These are phyloP conservation scores for Moesziomyces parantarcticus DNA, from an alignment of 1,284 basidiomycete genomes.

Conservation along the genomic window DNA sequence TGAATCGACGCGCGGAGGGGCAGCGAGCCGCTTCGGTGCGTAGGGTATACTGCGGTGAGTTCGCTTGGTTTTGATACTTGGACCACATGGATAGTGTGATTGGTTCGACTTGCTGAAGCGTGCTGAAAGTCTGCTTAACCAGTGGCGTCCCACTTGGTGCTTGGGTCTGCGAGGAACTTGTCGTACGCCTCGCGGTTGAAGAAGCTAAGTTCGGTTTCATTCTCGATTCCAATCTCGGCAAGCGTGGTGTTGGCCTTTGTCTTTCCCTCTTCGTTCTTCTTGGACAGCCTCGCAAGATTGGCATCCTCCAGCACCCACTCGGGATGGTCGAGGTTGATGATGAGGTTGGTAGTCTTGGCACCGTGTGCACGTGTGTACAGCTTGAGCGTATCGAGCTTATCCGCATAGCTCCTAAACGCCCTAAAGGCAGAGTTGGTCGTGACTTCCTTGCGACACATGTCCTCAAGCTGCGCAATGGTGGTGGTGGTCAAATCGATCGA, in stretches of 20 bases:
- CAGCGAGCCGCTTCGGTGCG: not conserved
- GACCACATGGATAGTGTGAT: too few relatives aligned
- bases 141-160: conserved; percentile 59
- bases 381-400: conserved; percentile 81
- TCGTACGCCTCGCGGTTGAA: conserved; percentile 62
- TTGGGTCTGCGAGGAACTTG: conserved; percentile 55
- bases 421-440: conserved; percentile 46
- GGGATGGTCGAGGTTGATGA: conserved; percentile 65
- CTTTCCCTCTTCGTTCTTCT: conserved; percentile 4
- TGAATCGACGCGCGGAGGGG: too few relatives aligned
- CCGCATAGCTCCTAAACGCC: conserved; percentile 51
- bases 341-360: conserved; percentile 74
- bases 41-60: not conserved
- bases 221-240: conserved; percentile 57
- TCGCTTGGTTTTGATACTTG: too few relatives aligned
- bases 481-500: conserved; percentile 81
- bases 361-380: conserved; percentile 94
- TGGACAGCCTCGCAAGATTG: conserved; percentile 7
- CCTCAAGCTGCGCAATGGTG: conserved; percentile 82
- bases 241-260: conserved; percentile 36
- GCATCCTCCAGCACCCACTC: conserved; percentile 60
- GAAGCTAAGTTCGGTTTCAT: conserved; percentile 64
- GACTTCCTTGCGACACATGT: conserved; percentile 73
- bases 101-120: too few relatives aligned
- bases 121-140: conserved; percentile 3